Evolutionary conservation across 1,284 basidiomycete genomes (phyloP), one percentile per base, ranked within the genome.

Genomic region (Crepidotus sp.): DNA sequence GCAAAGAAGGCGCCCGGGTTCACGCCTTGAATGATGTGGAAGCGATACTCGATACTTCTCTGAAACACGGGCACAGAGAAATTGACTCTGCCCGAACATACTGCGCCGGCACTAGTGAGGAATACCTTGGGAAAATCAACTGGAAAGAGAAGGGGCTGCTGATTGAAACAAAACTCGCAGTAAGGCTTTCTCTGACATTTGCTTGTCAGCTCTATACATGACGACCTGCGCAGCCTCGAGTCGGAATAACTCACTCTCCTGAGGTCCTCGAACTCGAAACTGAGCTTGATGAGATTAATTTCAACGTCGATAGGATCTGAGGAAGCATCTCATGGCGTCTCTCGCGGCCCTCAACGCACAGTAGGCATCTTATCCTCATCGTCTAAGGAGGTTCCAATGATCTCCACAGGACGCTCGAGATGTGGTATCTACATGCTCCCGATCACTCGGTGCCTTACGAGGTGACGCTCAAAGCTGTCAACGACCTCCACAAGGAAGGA

Each of bases 41-140:
- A 52, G 62, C 66, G 36, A 67, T 76, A 40, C 49, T 77, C 37
- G 68, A 77, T 37, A 53, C 63, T 4, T 73, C 70, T 58, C 62
- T 73, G 48, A 54, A 56, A 11, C 56, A 67, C 31, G 70, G 71
- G 1, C 63, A 71, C 49, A 61, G 54, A 15, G 71, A 74, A 46
- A 18, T 51, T n/a, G 45, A 51, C 25, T 40, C 49, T 1, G 49
- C 49, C 0, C 45, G 42, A 4, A 14, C 24, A 32, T 78, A 78
- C 45, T 69, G 57, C 1, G 64, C 66, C 13, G 73, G 73, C 7
- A 77, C 73, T 0, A 69, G 75, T 1, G 74, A 78, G 55, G 55
- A 67, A 54, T 29, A 21, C 13, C 39, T 51, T 2, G 49, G 41
- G 1, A 34, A 51, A n/a, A 33, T 42, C 15, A 32, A 51, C 27